phyloP scores from a whole-genome alignment of 305 asterid species.

The Stenogyne calaminthoides region DNA sequence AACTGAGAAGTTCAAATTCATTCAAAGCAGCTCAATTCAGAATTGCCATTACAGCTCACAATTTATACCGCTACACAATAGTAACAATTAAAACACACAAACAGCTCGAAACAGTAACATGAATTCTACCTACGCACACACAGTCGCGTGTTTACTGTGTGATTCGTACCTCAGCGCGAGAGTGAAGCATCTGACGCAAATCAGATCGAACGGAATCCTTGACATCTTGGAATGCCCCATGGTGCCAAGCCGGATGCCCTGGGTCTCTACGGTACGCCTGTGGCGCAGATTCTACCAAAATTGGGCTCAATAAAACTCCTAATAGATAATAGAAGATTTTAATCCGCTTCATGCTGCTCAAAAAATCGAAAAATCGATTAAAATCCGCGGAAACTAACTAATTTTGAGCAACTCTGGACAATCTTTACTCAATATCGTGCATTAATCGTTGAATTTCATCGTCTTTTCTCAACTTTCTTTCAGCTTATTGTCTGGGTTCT shows the following conservation, averaged over 20 bases:
- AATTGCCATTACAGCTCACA: constrained; percentile 9
- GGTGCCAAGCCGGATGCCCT: constrained; percentile 97
- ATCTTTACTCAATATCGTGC: not conserved
- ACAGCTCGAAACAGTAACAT: not conserved
- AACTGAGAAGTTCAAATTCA: not conserved
- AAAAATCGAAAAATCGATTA: not conserved
- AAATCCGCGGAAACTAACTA: not conserved
- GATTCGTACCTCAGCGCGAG: constrained; percentile 84
- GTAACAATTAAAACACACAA: not conserved
- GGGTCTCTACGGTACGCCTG: constrained; percentile 93
- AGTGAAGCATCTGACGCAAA: constrained; percentile 89
- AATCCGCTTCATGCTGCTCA: constrained; percentile 42
- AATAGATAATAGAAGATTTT: constrained; percentile 27
- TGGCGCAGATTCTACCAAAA: constrained; percentile 54
- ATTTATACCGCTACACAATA: not conserved
- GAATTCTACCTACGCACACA: not conserved
- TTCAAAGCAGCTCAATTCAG: not conserved
- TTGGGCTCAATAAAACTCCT: constrained; percentile 42
- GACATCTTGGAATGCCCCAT: constrained; percentile 90
- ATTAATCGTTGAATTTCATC: constrained; percentile 24
- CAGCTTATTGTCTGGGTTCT: constrained; percentile 26
- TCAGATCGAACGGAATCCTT: constrained; percentile 92
- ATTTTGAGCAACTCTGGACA: constrained; percentile 5
- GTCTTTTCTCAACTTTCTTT: constrained; percentile 26
- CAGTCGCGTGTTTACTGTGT: not conserved